phyloP scores from a whole-genome alignment of 176 grass and related monocot species.

The Elaeis guineensis region DNA sequence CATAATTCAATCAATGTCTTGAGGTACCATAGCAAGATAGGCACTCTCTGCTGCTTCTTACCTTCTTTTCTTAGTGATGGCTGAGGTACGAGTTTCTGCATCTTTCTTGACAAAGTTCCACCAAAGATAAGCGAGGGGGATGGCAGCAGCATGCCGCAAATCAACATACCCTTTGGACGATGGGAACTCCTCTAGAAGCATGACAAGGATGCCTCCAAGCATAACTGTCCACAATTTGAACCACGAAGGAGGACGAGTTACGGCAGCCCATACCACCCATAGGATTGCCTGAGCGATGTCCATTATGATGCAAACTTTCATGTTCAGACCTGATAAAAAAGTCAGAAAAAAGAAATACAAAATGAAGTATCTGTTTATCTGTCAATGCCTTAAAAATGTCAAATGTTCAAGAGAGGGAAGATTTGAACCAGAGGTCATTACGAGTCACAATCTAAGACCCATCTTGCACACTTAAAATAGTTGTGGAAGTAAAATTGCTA shows the following conservation, averaged over 20 bases:
- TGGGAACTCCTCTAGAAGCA: slow-evolving; percentile 59
- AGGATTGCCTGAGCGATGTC: slow-evolving; percentile 46
- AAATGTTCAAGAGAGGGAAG: too few species aligned
- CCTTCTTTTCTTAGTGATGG: slow-evolving; percentile 57
- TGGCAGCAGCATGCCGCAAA: slow-evolving; percentile 41
- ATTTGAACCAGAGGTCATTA: too few species aligned
- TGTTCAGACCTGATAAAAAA: slow-evolving; percentile 53
- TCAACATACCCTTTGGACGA: slow-evolving; percentile 69
- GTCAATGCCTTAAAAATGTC: too few species aligned
- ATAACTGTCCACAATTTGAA: slow-evolving; percentile 54
- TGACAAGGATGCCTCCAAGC: slow-evolving; percentile 26
- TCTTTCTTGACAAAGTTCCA: slow-evolving; percentile 91
- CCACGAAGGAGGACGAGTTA: slow-evolving; percentile 58
- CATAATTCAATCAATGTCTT: slow-evolving; percentile 18
- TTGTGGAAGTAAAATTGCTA: too few species aligned
- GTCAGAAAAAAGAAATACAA: slow-evolving; percentile 2
- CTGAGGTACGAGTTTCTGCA: slow-evolving; percentile 51
- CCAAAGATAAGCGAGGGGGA: slow-evolving; percentile 67
- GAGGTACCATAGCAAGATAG: neutral
- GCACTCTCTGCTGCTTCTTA: slow-evolving; percentile 13
- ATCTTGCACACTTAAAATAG: too few species aligned
- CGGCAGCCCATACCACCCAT: slow-evolving; percentile 60
- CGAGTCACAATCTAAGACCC: too few species aligned
- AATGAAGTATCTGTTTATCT: neutral
- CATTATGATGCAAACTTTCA: slow-evolving; percentile 55